Evolutionary conservation across 768 basidiomycete species (phyloP).

Genomic region (Tulasnella sp.): DNA sequence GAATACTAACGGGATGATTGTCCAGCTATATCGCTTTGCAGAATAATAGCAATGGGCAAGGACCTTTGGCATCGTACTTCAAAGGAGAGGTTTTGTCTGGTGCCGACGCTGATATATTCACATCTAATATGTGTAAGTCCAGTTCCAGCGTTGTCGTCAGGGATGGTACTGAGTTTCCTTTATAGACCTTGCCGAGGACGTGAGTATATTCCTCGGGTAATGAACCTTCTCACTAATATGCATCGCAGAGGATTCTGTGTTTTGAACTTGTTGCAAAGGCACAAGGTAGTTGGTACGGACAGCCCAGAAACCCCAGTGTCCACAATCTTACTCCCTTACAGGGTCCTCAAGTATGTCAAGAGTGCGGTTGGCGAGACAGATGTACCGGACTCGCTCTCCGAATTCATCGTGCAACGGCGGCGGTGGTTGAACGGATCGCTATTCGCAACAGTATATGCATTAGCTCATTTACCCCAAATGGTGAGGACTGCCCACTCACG

Average conservation of each 20-base stretch:
- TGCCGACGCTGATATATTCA: constrained; percentile 23
- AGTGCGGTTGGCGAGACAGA: constrained; percentile 38
- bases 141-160: neutral
- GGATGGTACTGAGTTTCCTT: neutral
- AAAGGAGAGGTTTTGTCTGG: constrained; percentile 31
- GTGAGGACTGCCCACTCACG: neutral
- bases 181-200: constrained; percentile 80
- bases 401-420: constrained; percentile 85
- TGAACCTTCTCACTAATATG: neutral
- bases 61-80: constrained; percentile 34
- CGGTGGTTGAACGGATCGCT: constrained; percentile 89
- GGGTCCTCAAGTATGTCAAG: constrained; percentile 23
- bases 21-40: constrained; percentile 31
- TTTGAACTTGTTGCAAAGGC: constrained; percentile 28
- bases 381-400: constrained; percentile 51
- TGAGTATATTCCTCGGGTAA: constrained; percentile 27
- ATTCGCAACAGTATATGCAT: constrained; percentile 88
- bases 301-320: neutral
- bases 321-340: neutral
- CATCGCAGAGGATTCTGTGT: constrained; percentile 25
- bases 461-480: constrained; percentile 75
- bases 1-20: neutral
- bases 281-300: constrained; percentile 20
- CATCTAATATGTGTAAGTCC: constrained; percentile 26
- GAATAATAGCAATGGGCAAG: constrained; percentile 31